Conservation (phyloP, 176 grass and related monocot genomes). For the Alopecurus myosuroides region DNA sequence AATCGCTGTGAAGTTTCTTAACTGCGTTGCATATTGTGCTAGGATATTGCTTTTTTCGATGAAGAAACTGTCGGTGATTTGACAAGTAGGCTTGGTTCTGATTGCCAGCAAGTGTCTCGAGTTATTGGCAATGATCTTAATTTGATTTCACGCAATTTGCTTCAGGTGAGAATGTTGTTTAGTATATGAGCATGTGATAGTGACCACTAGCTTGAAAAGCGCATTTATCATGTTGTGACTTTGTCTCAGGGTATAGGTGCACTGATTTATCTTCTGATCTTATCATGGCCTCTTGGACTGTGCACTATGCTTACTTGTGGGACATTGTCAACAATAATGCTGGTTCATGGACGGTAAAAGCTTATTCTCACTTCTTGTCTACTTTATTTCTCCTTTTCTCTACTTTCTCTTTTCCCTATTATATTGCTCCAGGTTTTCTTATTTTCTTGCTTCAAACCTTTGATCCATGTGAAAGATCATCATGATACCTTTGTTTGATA, state of each 20-base stretch:
- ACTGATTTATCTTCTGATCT: conserved; percentile 85
- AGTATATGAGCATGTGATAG: conserved; percentile 1
- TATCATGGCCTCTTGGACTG: conserved; percentile 96
- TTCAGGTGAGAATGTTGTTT: conserved; percentile 57
- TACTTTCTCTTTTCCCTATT: conserved; percentile 1
- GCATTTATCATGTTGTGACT: conserved; percentile 14
- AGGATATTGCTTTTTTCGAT: conserved; percentile 96
- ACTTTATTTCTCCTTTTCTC: conserved; percentile 24
- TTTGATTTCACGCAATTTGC: conserved; percentile 89
- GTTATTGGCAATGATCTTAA: conserved; percentile 98
- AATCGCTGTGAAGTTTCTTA: not conserved
- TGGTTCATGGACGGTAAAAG: conserved; percentile 77
- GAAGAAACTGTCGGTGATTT: conserved; percentile 98
- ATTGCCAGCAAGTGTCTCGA: conserved; percentile 98
- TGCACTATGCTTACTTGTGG: conserved; percentile 81
- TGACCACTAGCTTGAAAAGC: conserved; percentile 3
- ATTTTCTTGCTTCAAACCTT: conserved; percentile 21
- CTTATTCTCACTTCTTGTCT: not conserved
- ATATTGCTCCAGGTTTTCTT: not conserved
- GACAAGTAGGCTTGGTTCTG: conserved; percentile 96
- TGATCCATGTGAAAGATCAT: conserved; percentile 7
- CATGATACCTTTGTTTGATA: conserved; percentile 33
- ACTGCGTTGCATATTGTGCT: conserved; percentile 12
- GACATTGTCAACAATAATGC: conserved; percentile 74
- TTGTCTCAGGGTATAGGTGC: conserved; percentile 80